Conservation (phyloP, 2,329 filamentous ascomycete genomes). For the Thelonectria rubi region DNA sequence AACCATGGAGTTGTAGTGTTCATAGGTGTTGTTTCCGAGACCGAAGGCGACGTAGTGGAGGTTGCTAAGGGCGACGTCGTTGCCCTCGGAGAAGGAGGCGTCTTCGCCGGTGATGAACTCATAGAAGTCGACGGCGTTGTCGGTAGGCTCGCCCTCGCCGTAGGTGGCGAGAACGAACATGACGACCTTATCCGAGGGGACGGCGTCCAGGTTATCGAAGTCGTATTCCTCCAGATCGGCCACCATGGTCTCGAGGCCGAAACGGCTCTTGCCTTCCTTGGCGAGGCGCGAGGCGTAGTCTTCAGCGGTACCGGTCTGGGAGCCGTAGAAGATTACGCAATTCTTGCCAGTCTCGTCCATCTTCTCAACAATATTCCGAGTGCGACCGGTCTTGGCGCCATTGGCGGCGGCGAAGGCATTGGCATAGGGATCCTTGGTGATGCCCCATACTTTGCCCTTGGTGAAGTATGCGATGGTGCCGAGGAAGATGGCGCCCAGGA, state of each 20-base stretch:
- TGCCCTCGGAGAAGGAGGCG: conserved; percentile 78
- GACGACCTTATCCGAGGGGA: conserved; percentile 89
- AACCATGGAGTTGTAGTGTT: conserved; percentile 99
- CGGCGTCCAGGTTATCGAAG: conserved; percentile 88
- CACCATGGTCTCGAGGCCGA: conserved; percentile 97
- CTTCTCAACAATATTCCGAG: conserved; percentile 92
- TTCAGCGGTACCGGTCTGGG: conserved; percentile 97
- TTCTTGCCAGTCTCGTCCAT: conserved; percentile 97
- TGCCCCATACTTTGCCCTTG: conserved; percentile 93
- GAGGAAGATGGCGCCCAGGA: conserved; percentile 84
- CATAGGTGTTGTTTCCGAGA: conserved; percentile 98
- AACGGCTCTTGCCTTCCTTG: conserved; percentile 96
- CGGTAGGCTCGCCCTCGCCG: conserved; percentile 96
- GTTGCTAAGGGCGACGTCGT: conserved; percentile 77
- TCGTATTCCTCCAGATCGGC: conserved; percentile 98
- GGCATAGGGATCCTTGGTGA: conserved; percentile 89
- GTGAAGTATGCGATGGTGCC: conserved; percentile 97
- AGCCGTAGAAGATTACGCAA: conserved; percentile 98
- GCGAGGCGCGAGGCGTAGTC: conserved; percentile 96
- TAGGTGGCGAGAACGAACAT: conserved; percentile 98
- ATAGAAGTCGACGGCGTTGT: conserved; percentile 99
- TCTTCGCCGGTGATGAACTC: conserved; percentile 91
- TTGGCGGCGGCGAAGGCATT: conserved; percentile 75
- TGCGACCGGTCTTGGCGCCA: conserved; percentile 81
- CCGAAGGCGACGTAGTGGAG: conserved; percentile 96